Evolutionary conservation across 768 basidiomycete species (phyloP).

Genomic region (Trametes maxima): DNA sequence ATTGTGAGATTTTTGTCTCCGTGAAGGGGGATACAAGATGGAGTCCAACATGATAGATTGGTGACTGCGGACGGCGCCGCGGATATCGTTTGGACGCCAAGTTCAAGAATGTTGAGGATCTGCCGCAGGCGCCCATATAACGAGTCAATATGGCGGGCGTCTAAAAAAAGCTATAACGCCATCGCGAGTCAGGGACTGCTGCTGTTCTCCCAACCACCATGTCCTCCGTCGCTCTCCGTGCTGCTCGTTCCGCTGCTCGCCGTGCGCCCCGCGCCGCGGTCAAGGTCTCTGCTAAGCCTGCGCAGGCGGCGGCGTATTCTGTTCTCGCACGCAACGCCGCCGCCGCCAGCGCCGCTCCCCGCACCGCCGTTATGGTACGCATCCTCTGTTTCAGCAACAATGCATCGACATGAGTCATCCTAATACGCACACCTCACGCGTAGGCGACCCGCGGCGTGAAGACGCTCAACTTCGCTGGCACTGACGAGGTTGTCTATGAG

Average conservation of each 20-base stretch:
- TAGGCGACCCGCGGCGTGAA: constrained; percentile 81
- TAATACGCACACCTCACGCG: constrained; percentile 1
- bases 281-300: constrained; percentile 42
- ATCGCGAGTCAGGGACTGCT: neutral
- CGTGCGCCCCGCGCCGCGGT: constrained; percentile 57
- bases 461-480: constrained; percentile 95
- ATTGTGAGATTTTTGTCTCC: too few relatives aligned
- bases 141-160: constrained; percentile 20
- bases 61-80: too few relatives aligned
- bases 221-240: constrained; percentile 66
- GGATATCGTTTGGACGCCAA: too few relatives aligned
- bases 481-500: constrained; percentile 92
- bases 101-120: constrained; percentile 1
- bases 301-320: constrained; percentile 67
- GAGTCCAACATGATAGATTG: too few relatives aligned
- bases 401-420: constrained; percentile 6
- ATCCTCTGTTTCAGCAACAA: constrained; percentile 10
- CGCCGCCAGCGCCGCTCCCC: constrained; percentile 31
- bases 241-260: constrained; percentile 68
- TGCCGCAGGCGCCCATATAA: constrained; percentile 12
- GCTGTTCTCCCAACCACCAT: constrained; percentile 45
- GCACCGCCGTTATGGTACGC: constrained; percentile 42
- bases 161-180: constrained; percentile 20
- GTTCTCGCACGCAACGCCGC: constrained; percentile 51
- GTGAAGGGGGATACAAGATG: too few relatives aligned